These are phyloP conservation scores for Bacidia rubella DNA, from an alignment of 495 filamentous ascomycete species.

Conservation along the genomic window DNA sequence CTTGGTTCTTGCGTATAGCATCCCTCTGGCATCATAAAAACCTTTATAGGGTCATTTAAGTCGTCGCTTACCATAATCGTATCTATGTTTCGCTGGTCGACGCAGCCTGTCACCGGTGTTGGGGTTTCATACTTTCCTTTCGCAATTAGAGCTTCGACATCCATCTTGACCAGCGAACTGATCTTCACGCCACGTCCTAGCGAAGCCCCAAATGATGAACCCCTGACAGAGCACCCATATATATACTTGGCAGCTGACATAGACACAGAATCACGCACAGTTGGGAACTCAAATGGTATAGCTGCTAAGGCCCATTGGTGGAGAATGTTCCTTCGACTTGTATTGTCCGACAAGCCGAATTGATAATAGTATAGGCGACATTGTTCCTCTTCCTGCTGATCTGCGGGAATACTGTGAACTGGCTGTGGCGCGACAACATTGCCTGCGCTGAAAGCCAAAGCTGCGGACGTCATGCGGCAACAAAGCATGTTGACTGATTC, in stretches of 20 bases:
- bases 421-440: slow-evolving; percentile 34
- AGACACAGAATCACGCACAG: slow-evolving; percentile 32
- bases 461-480: slow-evolving; percentile 47
- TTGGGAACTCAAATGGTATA: slow-evolving; percentile 52
- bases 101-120: slow-evolving; percentile 34
- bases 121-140: slow-evolving; percentile 30
- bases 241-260: slow-evolving; percentile 62
- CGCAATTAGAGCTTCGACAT: slow-evolving; percentile 35
- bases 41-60: slow-evolving; percentile 38
- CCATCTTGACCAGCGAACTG: slow-evolving; percentile 45
- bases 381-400: slow-evolving; percentile 41
- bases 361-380: slow-evolving; percentile 54
- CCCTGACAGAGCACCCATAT: slow-evolving; percentile 64
- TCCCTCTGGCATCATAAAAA: slow-evolving; percentile 41
- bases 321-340: slow-evolving; percentile 23
- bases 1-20: slow-evolving; percentile 52
- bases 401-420: slow-evolving; percentile 14
- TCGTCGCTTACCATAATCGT: slow-evolving; percentile 31
- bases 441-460: slow-evolving; percentile 44
- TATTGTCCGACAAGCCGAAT: slow-evolving; percentile 27
- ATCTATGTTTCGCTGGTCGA: slow-evolving; percentile 36
- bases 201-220: slow-evolving; percentile 32
- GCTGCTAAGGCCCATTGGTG: slow-evolving; percentile 48
- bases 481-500: slow-evolving; percentile 39
- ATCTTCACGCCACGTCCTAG: slow-evolving; percentile 48